These are phyloP conservation scores for Annona cherimola DNA, from an alignment of 164 flowering plant species.

Conservation along the genomic window DNA sequence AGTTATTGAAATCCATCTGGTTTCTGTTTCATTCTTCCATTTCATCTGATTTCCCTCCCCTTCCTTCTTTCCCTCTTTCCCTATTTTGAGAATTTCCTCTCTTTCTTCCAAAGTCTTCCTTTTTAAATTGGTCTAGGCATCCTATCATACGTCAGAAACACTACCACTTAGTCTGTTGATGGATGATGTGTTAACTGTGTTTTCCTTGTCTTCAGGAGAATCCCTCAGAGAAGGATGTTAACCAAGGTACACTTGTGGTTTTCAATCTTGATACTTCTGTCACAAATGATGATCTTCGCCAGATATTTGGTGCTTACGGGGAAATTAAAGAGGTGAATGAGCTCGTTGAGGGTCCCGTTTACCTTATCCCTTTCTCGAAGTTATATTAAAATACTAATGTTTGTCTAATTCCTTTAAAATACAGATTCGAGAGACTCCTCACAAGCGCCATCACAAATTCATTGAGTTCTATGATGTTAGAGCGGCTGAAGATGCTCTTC, in stretches of 20 bases:
- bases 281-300: conserved; percentile 61
- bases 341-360: background rate
- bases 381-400: background rate
- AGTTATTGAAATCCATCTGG: background rate
- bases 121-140: background rate
- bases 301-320: conserved; percentile 71
- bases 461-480: conserved; percentile 59
- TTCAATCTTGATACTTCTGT: conserved; percentile 71
- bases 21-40: too few species aligned
- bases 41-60: background rate
- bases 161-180: background rate
- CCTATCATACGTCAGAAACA: background rate
- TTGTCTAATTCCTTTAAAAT: conserved; percentile 6
- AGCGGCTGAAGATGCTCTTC: conserved; percentile 69
- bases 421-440: conserved; percentile 63
- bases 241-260: conserved; percentile 61
- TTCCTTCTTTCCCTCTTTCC: background rate
- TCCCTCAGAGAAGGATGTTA: conserved; percentile 63
- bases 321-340: conserved; percentile 65
- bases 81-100: too few species aligned
- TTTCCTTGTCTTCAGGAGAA: conserved; percentile 39
- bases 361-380: background rate
- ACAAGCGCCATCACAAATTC: conserved; percentile 42
- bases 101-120: background rate
- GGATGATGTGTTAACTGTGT: conserved; percentile 5